Evolutionary conservation across 2,329 filamentous ascomycete genomes (phyloP).

Genomic region (Hypoxylon sp.): DNA sequence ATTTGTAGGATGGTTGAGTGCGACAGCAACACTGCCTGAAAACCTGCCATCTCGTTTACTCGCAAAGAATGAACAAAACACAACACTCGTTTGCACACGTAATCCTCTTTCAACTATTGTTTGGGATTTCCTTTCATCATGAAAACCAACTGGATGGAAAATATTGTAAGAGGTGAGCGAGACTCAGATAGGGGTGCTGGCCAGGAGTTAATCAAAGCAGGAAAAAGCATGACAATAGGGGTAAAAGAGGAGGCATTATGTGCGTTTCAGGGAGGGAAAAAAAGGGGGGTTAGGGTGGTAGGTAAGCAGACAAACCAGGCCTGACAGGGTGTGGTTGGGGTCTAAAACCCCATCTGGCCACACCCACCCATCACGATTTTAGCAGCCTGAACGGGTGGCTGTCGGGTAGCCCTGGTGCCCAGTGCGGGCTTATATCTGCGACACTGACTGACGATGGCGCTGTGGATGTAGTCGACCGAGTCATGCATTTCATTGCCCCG

Average conservation of each 20-base stretch:
- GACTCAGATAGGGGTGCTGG: slow-evolving; percentile 25
- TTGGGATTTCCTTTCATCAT: slow-evolving; percentile 33
- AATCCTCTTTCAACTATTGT: slow-evolving; percentile 33
- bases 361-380: slow-evolving; percentile 45
- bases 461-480: slow-evolving; percentile 50
- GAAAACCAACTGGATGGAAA: slow-evolving; percentile 23
- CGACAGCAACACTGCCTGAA: slow-evolving; percentile 40
- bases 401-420: slow-evolving; percentile 38
- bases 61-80: slow-evolving; percentile 15
- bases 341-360: slow-evolving; percentile 49
- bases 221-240: slow-evolving; percentile 46
- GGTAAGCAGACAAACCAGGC: slow-evolving; percentile 44
- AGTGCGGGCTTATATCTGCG: slow-evolving; percentile 44
- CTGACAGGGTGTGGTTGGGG: slow-evolving; percentile 47
- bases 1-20: slow-evolving; percentile 34
- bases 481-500: slow-evolving; percentile 46
- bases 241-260: slow-evolving; percentile 45
- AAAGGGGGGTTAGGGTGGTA: slow-evolving; percentile 45
- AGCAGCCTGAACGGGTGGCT: slow-evolving; percentile 37
- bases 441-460: slow-evolving; percentile 43
- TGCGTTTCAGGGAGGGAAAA: slow-evolving; percentile 52
- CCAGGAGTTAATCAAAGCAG: slow-evolving; percentile 39
- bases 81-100: slow-evolving; percentile 30
- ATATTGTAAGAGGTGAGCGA: slow-evolving; percentile 20
- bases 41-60: slow-evolving; percentile 32